A percentile compares a stretch with the other conserved stretches of the same genome.
Evolutionary conservation across 164 flowering plant species (phyloP).

Genomic region (Macadamia tetraphylla): DNA sequence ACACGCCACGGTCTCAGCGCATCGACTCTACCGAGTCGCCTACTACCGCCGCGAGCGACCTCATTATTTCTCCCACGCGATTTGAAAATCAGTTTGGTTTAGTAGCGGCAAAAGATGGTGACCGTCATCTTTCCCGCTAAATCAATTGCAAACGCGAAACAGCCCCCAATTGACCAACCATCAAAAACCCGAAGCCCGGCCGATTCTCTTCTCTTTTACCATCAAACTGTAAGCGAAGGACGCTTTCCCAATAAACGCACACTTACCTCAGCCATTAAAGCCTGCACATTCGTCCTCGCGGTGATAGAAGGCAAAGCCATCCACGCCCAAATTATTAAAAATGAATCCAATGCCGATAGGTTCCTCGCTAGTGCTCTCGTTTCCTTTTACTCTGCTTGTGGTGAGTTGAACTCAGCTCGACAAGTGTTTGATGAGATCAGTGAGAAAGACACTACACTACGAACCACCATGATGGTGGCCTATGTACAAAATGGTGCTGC

Average conservation of each 20-base stretch:
- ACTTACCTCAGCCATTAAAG: slow-evolving; percentile 6
- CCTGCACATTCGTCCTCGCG: slow-evolving; percentile 6
- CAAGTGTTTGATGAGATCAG: slow-evolving; percentile 9
- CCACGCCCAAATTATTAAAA: slow-evolving; percentile 12
- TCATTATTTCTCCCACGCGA: no score
- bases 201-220: slow-evolving; percentile 3
- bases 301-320: slow-evolving; percentile 7
- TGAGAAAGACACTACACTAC: slow-evolving; percentile 7
- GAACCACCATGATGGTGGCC: slow-evolving; percentile 13
- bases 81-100: no score
- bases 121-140: background rate
- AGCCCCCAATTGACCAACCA: background rate
- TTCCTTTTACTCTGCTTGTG: slow-evolving; percentile 7
- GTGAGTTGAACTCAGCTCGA: background rate
- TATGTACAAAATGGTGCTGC: slow-evolving; percentile 6
- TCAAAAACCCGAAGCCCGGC: background rate
- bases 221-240: slow-evolving; percentile 4
- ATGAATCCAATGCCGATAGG: slow-evolving; percentile 1
- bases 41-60: no score
- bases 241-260: slow-evolving; percentile 1
- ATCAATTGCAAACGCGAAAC: background rate
- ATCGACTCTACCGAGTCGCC: no score
- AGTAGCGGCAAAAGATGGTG: background rate
- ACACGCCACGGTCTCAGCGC: no score
- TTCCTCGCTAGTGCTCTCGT: slow-evolving; percentile 10